These are phyloP conservation scores for Chytriomyces sp. DNA, from an alignment of 192 early-diverging fungal species.

Conservation along the genomic window DNA sequence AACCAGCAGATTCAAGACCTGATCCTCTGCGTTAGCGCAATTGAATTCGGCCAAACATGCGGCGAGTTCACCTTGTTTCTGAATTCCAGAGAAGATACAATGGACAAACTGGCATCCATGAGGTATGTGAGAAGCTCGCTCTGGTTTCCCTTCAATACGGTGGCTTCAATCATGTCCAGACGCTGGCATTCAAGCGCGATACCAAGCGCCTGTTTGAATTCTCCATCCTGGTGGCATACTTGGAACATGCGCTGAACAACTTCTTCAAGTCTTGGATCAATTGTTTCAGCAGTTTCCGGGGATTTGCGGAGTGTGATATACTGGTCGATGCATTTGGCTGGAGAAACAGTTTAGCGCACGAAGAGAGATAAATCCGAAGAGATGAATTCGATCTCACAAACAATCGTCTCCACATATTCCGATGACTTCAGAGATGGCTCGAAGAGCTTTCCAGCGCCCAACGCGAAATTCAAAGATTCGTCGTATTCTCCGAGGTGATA, in stretches of 20 bases:
- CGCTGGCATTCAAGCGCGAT: constrained; percentile 93
- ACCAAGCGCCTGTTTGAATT: constrained; percentile 93
- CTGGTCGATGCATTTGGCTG: constrained; percentile 92
- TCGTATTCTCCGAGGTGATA: constrained; percentile 96
- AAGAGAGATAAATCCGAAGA: constrained; percentile 15
- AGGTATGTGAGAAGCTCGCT: constrained; percentile 80
- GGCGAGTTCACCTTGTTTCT: constrained; percentile 70
- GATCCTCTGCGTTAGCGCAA: neutral
- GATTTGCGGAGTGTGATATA: constrained; percentile 83
- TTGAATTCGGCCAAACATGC: neutral
- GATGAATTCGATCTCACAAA: constrained; percentile 64
- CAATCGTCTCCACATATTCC: constrained; percentile 93
- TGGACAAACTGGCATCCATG: constrained; percentile 81
- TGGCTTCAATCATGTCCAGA: constrained; percentile 87
- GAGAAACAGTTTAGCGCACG: constrained; percentile 10
- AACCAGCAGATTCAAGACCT: constrained; percentile 77
- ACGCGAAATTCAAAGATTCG: constrained; percentile 93
- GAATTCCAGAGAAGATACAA: constrained; percentile 81
- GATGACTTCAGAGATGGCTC: constrained; percentile 73
- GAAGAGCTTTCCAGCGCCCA: constrained; percentile 91
- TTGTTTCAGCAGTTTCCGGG: constrained; percentile 40
- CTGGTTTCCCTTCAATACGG: constrained; percentile 69
- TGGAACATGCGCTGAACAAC: constrained; percentile 96
- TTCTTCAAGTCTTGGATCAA: constrained; percentile 82
- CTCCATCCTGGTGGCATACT: constrained; percentile 82